Conservation (phyloP, 306 rosid genomes). For the Benincasa hispida region DNA sequence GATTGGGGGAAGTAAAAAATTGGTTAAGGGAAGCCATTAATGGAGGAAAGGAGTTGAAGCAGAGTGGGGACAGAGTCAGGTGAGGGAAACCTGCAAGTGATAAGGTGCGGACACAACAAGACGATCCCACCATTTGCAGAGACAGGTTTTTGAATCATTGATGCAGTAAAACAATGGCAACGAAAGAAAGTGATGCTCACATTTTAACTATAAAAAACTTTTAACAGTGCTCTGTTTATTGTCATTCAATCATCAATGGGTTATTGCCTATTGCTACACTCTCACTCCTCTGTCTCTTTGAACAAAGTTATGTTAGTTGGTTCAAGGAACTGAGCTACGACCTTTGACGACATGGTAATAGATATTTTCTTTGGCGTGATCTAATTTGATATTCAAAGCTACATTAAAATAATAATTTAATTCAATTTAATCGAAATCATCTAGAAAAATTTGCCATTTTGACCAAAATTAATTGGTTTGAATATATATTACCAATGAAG, state of each 20-base stretch:
- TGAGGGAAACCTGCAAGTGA: not conserved
- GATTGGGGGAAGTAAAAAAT: not conserved
- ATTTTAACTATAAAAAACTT: not conserved
- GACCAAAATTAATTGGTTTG: no score
- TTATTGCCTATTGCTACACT: not conserved
- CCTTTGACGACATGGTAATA: no score
- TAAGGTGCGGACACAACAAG: constrained; percentile 2
- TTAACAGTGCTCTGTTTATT: not conserved
- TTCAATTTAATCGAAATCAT: no score
- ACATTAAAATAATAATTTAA: no score
- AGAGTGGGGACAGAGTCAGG: constrained; percentile 5
- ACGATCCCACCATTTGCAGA: constrained; percentile 4
- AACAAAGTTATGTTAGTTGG: not conserved
- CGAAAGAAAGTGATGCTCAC: not conserved
- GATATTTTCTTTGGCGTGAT: no score
- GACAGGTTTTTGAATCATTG: not conserved
- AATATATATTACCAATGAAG: no score
- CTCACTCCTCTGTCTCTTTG: not conserved
- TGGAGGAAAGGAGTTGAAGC: not conserved
- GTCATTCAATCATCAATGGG: not conserved
- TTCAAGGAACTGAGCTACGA: no score
- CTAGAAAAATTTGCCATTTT: no score
- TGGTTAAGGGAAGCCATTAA: not conserved
- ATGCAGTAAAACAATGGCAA: not conserved
- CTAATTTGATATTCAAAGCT: no score